Base-by-base conservation (phyloP, 1,284 basidiomycete species). In the Austroboletus novae-zelandiae region DNA sequence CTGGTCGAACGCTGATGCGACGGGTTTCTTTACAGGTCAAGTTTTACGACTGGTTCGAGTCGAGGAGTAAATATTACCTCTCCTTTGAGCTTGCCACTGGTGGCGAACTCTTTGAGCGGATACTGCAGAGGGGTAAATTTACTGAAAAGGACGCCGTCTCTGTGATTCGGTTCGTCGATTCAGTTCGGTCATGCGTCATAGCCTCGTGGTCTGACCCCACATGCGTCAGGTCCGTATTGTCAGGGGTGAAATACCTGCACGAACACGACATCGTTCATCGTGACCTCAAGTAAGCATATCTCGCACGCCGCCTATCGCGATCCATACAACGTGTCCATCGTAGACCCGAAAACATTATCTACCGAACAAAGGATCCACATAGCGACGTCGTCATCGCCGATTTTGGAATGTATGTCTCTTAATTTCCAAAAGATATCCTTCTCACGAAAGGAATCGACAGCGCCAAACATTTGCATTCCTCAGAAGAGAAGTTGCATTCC, bases 1-100 rank as follows among this genome's bases (percentile, higher is more conserved):
- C 9, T 35, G 8, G 4, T 7, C n/a, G 35, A 10, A 35, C 7
- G 18, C 27, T 11, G 4, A 37, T 36, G 45, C 4, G 37, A 51
- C 48, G 6, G n/a, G 45, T 3, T 36, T 27, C 25, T n/a, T 13
- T 46, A 27, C 68, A 88, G 89, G 91, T 96, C 60, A 93, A 93
- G 65, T 91, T 94, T 62, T 93, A 88, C 66, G 92, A 94, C 67
- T 91, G 86, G 82, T 97, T 97, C 67, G 94, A 97, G 66, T 93
- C 89, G 15, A 77, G 92, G 50, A 80, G 86, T 34, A 96, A 94
- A 68, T 95, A 92, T 69, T 97, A 94, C 64, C 81, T 97, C 32
- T 81, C 89, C 0, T 97, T 97, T 61, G 92, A 97, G 68, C 84
- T 96, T 8, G 94, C 94, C 0, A 78, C 83, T 3, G 94, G 94